Conservation (phyloP, 148 eudicot species). For the Euryodendron excelsum region DNA sequence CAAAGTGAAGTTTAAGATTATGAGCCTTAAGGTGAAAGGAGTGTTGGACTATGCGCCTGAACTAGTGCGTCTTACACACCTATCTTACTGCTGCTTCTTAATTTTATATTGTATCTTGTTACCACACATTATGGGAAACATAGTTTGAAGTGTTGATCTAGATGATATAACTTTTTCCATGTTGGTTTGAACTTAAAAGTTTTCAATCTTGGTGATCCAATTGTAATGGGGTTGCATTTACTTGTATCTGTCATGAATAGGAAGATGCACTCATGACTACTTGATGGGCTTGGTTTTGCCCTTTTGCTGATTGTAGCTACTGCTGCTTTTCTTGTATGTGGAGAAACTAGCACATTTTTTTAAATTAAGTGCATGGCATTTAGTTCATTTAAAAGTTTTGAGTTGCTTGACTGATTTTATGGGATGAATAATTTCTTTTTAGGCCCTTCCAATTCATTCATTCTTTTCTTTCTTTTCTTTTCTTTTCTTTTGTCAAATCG, state of each 20-base stretch:
- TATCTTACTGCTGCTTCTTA: not conserved
- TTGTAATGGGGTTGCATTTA: not conserved
- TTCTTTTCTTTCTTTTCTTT: not conserved
- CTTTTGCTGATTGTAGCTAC: not conserved
- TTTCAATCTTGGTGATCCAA: not conserved
- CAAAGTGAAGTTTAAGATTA: constrained; percentile 75
- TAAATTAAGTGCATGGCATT: not conserved
- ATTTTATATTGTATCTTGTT: not conserved
- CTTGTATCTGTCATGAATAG: not conserved
- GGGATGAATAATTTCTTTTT: not conserved
- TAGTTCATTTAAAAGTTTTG: not conserved
- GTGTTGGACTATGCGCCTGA: constrained; percentile 75
- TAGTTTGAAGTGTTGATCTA: not conserved
- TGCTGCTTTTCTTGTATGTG: not conserved
- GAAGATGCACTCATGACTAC: not conserved
- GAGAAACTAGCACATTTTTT: not conserved
- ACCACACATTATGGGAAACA: not conserved
- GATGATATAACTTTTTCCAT: constrained; percentile 7
- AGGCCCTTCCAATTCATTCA: not conserved
- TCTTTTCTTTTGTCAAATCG: not conserved
- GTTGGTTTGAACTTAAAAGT: not conserved
- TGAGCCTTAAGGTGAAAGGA: constrained; percentile 82
- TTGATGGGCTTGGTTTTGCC: not conserved
- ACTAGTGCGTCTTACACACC: constrained; percentile 44
- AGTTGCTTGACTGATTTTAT: constrained; percentile 5